Base-by-base conservation (phyloP, 192 early-diverging fungal genomes). In the Backusella liffmaniae region DNA sequence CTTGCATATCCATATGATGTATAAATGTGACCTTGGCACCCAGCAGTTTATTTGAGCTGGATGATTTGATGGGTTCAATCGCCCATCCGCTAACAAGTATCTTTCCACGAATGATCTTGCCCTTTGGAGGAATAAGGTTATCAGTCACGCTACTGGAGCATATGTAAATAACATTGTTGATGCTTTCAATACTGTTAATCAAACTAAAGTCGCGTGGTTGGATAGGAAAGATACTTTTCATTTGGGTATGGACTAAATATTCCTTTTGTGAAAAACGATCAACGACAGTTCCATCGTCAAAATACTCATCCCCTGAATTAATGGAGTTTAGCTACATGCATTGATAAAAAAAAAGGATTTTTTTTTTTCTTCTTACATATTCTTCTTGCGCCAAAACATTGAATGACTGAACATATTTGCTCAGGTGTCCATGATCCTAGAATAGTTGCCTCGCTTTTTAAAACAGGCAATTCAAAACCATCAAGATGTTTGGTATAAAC, bases 181-280 rank as follows among this genome's bases (percentile, higher is more conserved):
- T 83, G 5, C 81, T 82, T 21, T 86, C 86, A 74, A 87, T 77
- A 1, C 72, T 73, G 0, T 82, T 79, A 5, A 85, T 71, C 21
- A 86, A 56, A 2, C 83, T 72, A 18, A 88, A 78, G 73, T 88
- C 87, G 30, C 86, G 79, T 2, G 77, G 78, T 36, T 76, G 83
- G 34, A 84, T 74, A 0, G 80, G 83, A 7, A 80, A 83, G 12
- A 77, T 74, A 9, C 79, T 82, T 16, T 73, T 75, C 30, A 85
- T 70, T 13, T 81, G 66, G 29, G 81, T 69, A 56, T 84, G 78
- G 41, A 83, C 72, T 4, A 86, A 62, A 23, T 83, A 84, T 18
- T 88, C 84, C 29, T 82, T 84, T 32, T 80, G 67, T 23, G 81
- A 81, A 56, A 84, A 85, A 12, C 82, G 73, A 65, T 88, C 84